Evolutionary conservation across 2,329 filamentous ascomycete species (phyloP), one percentile per base, ranked within the genome.

Genomic region (Alternaria longipes): DNA sequence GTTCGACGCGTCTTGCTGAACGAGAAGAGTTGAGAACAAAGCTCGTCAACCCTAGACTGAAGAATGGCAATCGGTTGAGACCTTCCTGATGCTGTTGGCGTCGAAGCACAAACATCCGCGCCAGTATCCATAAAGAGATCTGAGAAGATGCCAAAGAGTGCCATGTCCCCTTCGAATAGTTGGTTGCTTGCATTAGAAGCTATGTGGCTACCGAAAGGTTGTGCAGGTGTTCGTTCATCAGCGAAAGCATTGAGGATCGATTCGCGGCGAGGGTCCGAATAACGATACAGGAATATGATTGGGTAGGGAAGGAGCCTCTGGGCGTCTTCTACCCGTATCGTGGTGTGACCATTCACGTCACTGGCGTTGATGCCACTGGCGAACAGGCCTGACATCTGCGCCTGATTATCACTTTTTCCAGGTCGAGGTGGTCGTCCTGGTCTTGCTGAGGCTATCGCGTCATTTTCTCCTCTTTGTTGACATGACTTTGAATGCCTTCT

Each of bases 251-350:
- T 54, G 14, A 50, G 32, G n/a, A 64, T 49, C 7, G 50, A 55
- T 9, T 60, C 60, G 22, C 50, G 52, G 5, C 11, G 26, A 3
- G 65, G 63, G n/a, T 68, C 60, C 14, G 65, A 66, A 20, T 66
- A 66, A 22, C 55, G 50, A 24, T 58, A 24, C n/a, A 68, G 26
- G 18, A 68, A 68, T 1, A 56, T 52, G 8, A 66, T 54, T 9
- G 46, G 63, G 12, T 16, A 61, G 11, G 16, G 22, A 18, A 3
- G 12, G 18, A 32, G 49, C 18, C 12, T 18, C 32, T 20, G 26
- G n/a, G 14, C 4, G 34, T 16, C 42, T 26, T 34, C 22, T 18
- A 5, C 11, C 14, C 8, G 16, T 18, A 14, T 34, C 20, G 20
- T 38, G 12, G 4, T 26, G 1, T 38, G 30, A 34, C 30, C 7